Evolutionary conservation across 2,329 filamentous ascomycete genomes (phyloP), one percentile per base, ranked within the genome.

Genomic region (Talaromyces albobiverticillius): DNA sequence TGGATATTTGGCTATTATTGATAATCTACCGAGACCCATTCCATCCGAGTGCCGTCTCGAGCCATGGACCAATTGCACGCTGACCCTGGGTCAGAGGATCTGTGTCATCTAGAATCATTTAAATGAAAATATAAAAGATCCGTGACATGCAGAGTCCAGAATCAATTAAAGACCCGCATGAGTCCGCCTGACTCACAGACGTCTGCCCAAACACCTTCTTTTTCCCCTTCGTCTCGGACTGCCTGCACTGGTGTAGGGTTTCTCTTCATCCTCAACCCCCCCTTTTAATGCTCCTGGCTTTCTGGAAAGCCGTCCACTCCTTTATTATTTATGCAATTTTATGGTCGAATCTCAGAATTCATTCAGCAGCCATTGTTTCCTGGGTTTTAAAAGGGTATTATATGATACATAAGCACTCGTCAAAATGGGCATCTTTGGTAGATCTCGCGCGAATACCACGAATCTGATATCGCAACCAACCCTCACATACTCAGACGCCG

Each of bases 291-390:
- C n/a, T 8, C 25, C 43, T 51, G 61, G 69, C 61, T 67, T 70
- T 73, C 70, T 67, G 70, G 71, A 71, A 73, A 67, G 67, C 66
- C 58, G 63, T 71, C 64, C 67, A 59, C 65, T 71, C 69, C 25
- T 68, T 71, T 64, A 16, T 48, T 54, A 41, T 32, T 53, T 56
- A 54, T 51, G 5, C 8, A n/a, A 14, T 20, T 26, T 10, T 41
- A 50, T 6, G 6, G n/a, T 40, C 3, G n/a, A n/a, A 14, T n/a
- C 1, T 25, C n/a, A 14, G 2, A 18, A 26, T 7, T 26, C 14
- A 50, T 26, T 36, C n/a, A 5, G 25, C 11, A 6, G 6, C 23
- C 11, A n/a, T 11, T 53, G 18, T 45, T 46, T 3, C 11, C n/a
- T 25, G 16, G 18, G 13, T 54, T 18, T 25, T 29, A 29, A 31